phyloP scores from a whole-genome alignment of 805 yeast species.

The Wickerhamomyces chambardii region DNA sequence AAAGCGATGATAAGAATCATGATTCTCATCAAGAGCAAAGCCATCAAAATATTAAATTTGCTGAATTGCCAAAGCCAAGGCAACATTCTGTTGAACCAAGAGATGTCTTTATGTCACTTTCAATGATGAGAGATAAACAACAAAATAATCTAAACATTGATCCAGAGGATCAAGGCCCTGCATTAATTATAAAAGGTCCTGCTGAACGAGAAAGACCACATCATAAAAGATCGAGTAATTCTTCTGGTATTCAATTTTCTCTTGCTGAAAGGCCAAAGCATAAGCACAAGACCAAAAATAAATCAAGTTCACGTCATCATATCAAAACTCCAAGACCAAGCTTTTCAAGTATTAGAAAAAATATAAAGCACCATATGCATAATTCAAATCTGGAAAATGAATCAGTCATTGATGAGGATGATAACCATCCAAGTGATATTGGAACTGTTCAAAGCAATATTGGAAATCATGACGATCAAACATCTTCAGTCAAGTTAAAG shows the following conservation, averaged over 20 bases:
- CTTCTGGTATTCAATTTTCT: constrained; percentile 21
- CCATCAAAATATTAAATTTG: constrained; percentile 10
- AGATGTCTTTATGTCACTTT: constrained; percentile 78
- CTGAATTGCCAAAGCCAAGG: constrained; percentile 17
- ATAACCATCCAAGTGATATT: constrained; percentile 3
- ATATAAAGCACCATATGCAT: too few species aligned
- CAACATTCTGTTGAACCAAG: constrained; percentile 59
- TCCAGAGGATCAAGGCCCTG: constrained; percentile 64
- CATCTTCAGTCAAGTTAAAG: too few species aligned
- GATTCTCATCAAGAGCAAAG: too few species aligned
- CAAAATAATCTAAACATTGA: constrained; percentile 18
- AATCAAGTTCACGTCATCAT: not conserved
- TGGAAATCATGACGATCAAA: constrained; percentile 8
- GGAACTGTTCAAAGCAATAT: constrained; percentile 6
- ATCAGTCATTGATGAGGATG: constrained; percentile 10
- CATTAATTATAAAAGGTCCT: constrained; percentile 71
- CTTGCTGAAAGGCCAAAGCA: constrained; percentile 6
- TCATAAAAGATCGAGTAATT: constrained; percentile 7
- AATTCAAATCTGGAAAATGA: too few species aligned
- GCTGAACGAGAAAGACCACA: constrained; percentile 46
- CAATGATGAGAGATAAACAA: constrained; percentile 61
- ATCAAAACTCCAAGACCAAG: constrained; percentile 10
- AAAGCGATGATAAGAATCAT: too few species aligned
- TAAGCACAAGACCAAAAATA: constrained; percentile 6
- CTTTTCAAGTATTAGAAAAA: constrained; percentile 1